Conservation (phyloP, 805 yeast species). For the Ogataea methanolica region DNA sequence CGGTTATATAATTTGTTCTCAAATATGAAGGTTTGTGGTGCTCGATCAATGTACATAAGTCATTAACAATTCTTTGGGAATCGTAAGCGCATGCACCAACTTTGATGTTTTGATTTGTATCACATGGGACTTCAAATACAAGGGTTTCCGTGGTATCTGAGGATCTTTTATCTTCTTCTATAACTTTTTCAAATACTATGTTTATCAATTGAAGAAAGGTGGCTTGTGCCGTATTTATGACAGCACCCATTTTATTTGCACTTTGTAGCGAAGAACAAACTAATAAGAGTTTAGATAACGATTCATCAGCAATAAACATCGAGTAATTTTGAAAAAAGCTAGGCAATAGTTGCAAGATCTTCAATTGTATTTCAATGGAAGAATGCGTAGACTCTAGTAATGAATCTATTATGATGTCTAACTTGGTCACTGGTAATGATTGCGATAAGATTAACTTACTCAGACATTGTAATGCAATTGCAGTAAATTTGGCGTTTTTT, state of each 20-base stretch:
- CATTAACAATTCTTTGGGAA: slow-evolving; percentile 64
- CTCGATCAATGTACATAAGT: slow-evolving; percentile 65
- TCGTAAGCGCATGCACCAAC: slow-evolving; percentile 59
- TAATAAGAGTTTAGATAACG: slow-evolving; percentile 53
- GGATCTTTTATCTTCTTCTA: slow-evolving; percentile 33
- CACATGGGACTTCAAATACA: slow-evolving; percentile 36
- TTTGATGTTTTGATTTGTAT: slow-evolving; percentile 37
- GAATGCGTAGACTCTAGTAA: slow-evolving; percentile 69
- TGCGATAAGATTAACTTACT: slow-evolving; percentile 53
- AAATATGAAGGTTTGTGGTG: slow-evolving; percentile 52
- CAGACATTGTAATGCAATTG: slow-evolving; percentile 67
- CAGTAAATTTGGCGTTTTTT: slow-evolving; percentile 67
- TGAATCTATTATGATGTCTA: slow-evolving; percentile 58
- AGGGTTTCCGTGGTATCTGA: slow-evolving; percentile 14
- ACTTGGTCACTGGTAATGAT: slow-evolving; percentile 49
- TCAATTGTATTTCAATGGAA: slow-evolving; percentile 79
- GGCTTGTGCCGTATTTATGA: slow-evolving; percentile 87
- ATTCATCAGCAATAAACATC: slow-evolving; percentile 45
- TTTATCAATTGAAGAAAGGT: slow-evolving; percentile 83
- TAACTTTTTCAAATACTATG: slow-evolving; percentile 67
- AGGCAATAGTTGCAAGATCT: slow-evolving; percentile 80
- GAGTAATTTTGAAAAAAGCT: slow-evolving; percentile 64
- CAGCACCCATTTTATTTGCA: slow-evolving; percentile 67
- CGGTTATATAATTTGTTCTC: slow-evolving; percentile 46
- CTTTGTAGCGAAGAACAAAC: slow-evolving; percentile 72